Evolutionary conservation across 2,329 filamentous ascomycete species (phyloP).

Genomic region (Phialemoniopsis sp.): DNA sequence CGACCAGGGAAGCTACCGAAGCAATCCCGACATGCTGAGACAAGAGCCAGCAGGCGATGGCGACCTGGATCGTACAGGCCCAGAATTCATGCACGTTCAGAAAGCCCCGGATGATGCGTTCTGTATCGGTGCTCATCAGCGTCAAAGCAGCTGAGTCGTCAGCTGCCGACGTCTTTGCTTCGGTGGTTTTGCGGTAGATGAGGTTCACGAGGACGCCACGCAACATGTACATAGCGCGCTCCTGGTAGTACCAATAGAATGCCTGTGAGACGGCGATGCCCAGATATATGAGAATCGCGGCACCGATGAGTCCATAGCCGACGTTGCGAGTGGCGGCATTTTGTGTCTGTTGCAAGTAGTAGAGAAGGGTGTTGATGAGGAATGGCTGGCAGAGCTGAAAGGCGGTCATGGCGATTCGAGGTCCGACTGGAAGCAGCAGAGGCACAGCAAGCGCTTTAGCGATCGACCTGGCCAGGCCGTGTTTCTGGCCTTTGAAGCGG

Average conservation of each 20-base stretch:
- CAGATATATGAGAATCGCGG: constrained; percentile 30
- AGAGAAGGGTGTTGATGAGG: constrained; percentile 22
- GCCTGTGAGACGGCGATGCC: constrained; percentile 33
- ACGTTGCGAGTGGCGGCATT: constrained; percentile 15
- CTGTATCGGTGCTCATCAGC: constrained; percentile 25
- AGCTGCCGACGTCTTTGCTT: constrained; percentile 7
- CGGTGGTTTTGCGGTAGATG: constrained; percentile 25
- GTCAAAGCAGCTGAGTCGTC: constrained; percentile 19
- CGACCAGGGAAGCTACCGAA: constrained; percentile 11
- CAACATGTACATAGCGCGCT: constrained; percentile 22
- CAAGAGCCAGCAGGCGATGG: constrained; percentile 12
- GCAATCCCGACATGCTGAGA: constrained; percentile 9
- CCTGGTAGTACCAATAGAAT: constrained; percentile 32
- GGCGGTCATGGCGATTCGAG: constrained; percentile 17
- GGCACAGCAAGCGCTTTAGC: constrained; percentile 10
- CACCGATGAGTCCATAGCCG: constrained; percentile 38
- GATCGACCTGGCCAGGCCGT: constrained; percentile 10
- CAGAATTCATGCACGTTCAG: constrained; percentile 19
- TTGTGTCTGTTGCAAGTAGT: constrained; percentile 14
- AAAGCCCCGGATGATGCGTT: constrained; percentile 17
- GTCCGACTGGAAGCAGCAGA: constrained; percentile 17
- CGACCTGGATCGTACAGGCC: constrained; percentile 12
- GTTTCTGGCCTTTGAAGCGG: constrained; percentile 5
- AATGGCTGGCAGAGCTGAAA: constrained; percentile 28
- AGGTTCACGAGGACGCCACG: constrained; percentile 22